A percentile compares a stretch with the other conserved stretches of the same genome.
Evolutionary conservation across 2,329 filamentous ascomycete species (phyloP).

Genomic region (Talaromyces marneffei): DNA sequence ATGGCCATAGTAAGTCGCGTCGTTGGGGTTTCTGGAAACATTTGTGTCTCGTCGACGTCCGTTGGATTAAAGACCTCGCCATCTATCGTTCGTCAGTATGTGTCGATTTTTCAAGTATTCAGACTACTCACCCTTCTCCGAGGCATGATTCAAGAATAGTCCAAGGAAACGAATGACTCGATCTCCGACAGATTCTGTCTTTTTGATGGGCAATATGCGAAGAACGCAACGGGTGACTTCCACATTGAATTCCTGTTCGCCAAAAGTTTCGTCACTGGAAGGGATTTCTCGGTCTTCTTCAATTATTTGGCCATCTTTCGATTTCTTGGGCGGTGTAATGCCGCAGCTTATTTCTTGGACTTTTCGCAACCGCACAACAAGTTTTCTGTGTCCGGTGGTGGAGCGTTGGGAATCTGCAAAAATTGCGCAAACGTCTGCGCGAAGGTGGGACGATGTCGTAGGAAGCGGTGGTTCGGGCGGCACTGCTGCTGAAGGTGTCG

Average conservation of each 20-base stretch:
- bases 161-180: conserved; percentile 78
- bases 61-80: conserved; percentile 58
- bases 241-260: conserved; percentile 78
- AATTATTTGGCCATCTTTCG: conserved; percentile 45
- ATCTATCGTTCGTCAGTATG: conserved; percentile 42
- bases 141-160: conserved; percentile 70
- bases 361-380: conserved; percentile 80
- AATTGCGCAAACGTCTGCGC: conserved; percentile 65
- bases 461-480: conserved; percentile 56
- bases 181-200: conserved; percentile 83
- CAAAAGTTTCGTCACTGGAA: conserved; percentile 58
- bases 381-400: conserved; percentile 82
- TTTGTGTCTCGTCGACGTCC: conserved; percentile 62
- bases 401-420: conserved; percentile 82
- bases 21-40: conserved; percentile 75
- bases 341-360: conserved; percentile 77
- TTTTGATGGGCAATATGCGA: conserved; percentile 79
- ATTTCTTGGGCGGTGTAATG: conserved; percentile 40
- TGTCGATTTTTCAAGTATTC: too few species aligned
- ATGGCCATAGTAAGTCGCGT: conserved; percentile 70
- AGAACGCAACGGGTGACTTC: conserved; percentile 80
- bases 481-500: conserved; percentile 40
- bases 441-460: conserved; percentile 50
- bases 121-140: conserved; percentile 47
- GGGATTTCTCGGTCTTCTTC: conserved; percentile 45